Evolutionary conservation across 2,329 filamentous ascomycete genomes (phyloP), one percentile per base, ranked within the genome.

Genomic region (Fusarium sp.): DNA sequence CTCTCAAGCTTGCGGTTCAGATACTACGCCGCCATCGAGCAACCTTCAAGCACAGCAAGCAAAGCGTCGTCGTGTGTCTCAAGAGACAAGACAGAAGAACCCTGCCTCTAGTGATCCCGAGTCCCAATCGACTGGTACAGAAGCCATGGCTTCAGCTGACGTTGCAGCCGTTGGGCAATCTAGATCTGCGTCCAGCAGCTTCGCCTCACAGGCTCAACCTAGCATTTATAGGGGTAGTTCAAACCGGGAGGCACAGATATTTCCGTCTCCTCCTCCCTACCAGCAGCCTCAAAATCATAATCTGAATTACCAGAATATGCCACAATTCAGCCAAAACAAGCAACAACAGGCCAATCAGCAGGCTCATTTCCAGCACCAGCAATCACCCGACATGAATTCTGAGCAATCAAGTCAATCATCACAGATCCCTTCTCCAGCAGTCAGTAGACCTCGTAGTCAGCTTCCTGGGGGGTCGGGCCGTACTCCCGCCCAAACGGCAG

Each of bases 41-140:
- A 46, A 49, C 23, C 31, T 49, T 21, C 67, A 63, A 9, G 37
- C 43, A 19, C 63, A 65, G 31, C 60, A 63, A n/a, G 17, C 44
- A 19, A 74, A 74, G 52, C 70, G 72, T 8, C 71, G 67, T 21
- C 68, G 70, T 37, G 56, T 69, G 13, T 70, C 71, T 4, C 65
- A 66, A 29, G 68, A 63, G 13, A 45, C 48, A 21, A 42, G 33
- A n/a, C 64, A 67, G 19, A 35, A 33, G 13, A 54, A 53, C n/a
- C 45, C 49, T 14, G 45, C 31, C 6, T 32, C 51, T 10, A 49
- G 35, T 29, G 48, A 27, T 27, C 25, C 45, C 19, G 53, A 61
- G 25, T 47, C 62, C 8, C 61, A 66, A 14, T 36, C 52, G 13
- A 33, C 57, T 19, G 36, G 51, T 9, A 15, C 54, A 11, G 54